Percentiles rank a stretch among this genome's conserved stretches.
phyloP scores from a whole-genome alignment of 306 rosid species.

The Glycine latifolia region DNA sequence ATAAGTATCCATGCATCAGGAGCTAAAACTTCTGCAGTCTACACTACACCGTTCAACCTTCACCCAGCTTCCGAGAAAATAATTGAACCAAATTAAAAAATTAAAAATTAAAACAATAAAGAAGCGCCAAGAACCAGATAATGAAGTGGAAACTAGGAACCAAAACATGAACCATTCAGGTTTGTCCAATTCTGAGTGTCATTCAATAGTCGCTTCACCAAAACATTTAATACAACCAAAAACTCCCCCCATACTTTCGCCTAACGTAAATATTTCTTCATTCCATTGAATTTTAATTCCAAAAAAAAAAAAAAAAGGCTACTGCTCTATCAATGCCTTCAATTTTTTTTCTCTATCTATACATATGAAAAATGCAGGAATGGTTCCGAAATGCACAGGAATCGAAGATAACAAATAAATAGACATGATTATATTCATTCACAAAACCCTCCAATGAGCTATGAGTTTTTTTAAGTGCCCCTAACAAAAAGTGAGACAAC shows the following conservation, averaged over 20 bases:
- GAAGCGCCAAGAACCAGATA: background rate
- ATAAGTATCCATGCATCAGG: background rate
- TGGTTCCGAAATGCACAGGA: too few relatives aligned
- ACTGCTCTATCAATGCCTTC: background rate
- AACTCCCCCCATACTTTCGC: background rate
- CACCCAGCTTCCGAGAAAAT: background rate
- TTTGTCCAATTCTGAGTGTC: slow-evolving; percentile 12
- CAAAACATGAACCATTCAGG: background rate
- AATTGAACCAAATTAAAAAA: background rate
- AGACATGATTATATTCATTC: background rate
- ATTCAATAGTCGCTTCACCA: background rate
- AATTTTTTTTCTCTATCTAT: background rate
- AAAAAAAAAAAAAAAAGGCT: background rate
- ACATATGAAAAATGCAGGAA: background rate
- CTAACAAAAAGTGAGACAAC: background rate
- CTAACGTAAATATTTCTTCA: background rate
- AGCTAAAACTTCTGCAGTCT: slow-evolving; percentile 3
- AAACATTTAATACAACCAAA: slow-evolving; percentile 29
- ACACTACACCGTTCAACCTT: background rate
- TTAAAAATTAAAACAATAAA: background rate
- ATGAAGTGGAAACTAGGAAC: slow-evolving; percentile 32
- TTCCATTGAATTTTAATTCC: slow-evolving; percentile 22
- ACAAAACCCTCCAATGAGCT: background rate
- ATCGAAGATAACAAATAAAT: too few relatives aligned
- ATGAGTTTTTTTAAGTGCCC: background rate